phyloP scores from a whole-genome alignment of 2,329 filamentous ascomycete genomes.

The Nannizziopsis barbatae region DNA sequence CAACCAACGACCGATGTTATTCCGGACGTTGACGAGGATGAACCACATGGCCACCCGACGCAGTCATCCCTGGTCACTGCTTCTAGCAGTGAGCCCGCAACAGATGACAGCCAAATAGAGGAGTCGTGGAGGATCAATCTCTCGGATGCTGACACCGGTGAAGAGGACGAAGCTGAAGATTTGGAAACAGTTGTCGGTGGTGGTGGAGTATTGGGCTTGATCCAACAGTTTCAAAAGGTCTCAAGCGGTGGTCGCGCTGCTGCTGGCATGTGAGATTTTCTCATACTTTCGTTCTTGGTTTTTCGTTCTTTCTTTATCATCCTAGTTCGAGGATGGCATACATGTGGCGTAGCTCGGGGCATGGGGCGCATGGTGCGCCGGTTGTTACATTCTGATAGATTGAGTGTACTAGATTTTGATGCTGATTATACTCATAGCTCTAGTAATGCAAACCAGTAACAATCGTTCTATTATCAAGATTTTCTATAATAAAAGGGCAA shows the following conservation, averaged over 20 bases:
- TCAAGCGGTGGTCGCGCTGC: conserved; percentile 30
- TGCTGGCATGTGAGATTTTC: conserved; percentile 24
- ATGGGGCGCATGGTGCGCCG: no score
- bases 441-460: no score
- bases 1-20: conserved; percentile 22
- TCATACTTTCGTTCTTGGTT: background rate
- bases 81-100: conserved; percentile 19
- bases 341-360: no score
- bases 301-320: background rate
- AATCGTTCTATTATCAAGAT: no score
- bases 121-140: conserved; percentile 41
- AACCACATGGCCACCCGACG: conserved; percentile 15
- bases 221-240: conserved; percentile 57
- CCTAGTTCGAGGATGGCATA: background rate
- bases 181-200: conserved; percentile 38
- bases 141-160: conserved; percentile 28
- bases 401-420: no score
- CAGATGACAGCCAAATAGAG: conserved; percentile 48
- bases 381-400: no score
- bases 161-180: conserved; percentile 39
- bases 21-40: conserved; percentile 24
- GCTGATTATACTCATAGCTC: no score
- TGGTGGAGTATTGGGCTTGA: conserved; percentile 51
- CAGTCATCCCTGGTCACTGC: conserved; percentile 19
- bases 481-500: no score